Evolutionary conservation across 331 rosid species (phyloP).

Genomic region (Ulmus americana): DNA sequence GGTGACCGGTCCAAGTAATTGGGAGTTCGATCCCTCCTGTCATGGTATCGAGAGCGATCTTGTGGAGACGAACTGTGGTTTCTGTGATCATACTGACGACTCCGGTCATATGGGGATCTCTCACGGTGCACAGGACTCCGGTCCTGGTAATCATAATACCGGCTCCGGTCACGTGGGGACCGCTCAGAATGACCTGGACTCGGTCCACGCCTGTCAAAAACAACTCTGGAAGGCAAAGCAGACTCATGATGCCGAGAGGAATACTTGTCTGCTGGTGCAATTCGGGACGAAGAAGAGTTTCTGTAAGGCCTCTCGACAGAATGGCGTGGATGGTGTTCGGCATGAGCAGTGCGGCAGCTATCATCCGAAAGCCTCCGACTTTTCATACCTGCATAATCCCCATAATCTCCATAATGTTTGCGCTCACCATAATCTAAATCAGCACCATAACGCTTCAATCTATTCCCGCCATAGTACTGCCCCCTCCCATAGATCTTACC

Average conservation of each 20-base stretch:
- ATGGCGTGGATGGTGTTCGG: slow-evolving; percentile 60
- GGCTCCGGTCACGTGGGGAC: slow-evolving; percentile 44
- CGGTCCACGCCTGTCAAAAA: slow-evolving; percentile 68
- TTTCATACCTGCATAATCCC: slow-evolving; percentile 49
- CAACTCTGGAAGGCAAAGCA: slow-evolving; percentile 52
- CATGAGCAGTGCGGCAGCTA: slow-evolving; percentile 37
- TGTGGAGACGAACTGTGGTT: slow-evolving; percentile 68
- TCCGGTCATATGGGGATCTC: slow-evolving; percentile 49
- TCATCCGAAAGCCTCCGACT: slow-evolving; percentile 76
- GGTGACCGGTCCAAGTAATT: slow-evolving; percentile 58
- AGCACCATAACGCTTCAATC: slow-evolving; percentile 64
- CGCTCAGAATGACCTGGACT: slow-evolving; percentile 81
- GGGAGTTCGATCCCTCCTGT: slow-evolving; percentile 56
- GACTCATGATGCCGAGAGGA: slow-evolving; percentile 64
- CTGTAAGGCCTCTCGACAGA: slow-evolving; percentile 62
- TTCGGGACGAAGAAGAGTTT: slow-evolving; percentile 46
- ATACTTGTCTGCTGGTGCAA: slow-evolving; percentile 55
- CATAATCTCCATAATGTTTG: slow-evolving; percentile 57
- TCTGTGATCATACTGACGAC: slow-evolving; percentile 57
- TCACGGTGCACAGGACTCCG: slow-evolving; percentile 30
- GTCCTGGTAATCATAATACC: slow-evolving; percentile 12
- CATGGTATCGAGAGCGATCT: slow-evolving; percentile 49
- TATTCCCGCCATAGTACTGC: slow-evolving; percentile 52
- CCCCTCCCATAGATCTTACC: slow-evolving; percentile 65
- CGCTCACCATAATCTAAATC: slow-evolving; percentile 64